Evolutionary conservation across 1,284 basidiomycete species (phyloP), one percentile per base, ranked within the genome.

Genomic region (Cryptococcus maquisensis): DNA sequence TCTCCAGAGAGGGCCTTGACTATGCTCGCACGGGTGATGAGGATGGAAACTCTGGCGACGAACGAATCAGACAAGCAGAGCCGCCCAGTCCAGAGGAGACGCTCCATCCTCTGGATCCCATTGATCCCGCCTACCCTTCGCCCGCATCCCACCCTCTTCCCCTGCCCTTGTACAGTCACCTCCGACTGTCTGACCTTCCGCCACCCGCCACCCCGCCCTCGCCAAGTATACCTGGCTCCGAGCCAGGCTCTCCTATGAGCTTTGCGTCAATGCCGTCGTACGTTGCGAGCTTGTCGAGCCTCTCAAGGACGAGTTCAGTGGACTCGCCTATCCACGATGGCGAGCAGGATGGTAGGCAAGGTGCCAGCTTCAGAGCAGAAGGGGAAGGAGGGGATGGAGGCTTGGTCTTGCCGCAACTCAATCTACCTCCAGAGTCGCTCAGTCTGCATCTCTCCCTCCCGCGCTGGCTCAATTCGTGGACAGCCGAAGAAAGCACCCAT

Each of bases 381-480:
- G n/a, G 38, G 43, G 21, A 37, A 10, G n/a, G 36, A 20, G 38
- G 46, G 10, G 60, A 63, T 10, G 7, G 28, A 32, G 69, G 71
- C 28, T 57, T 73, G 18, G 69, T 73, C 1, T 56, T 73, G 18
- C 71, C 71, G 12, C 71, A 61, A 8, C 55, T 73, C 3, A 53
- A 57, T 36, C 54, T 73, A n/a, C 71, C 71, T 1, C 59, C 47
- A 24, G 64, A 66, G 26, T 66, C 63, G n/a, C 59, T 59, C n/a
- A 56, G 54, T 20, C 39, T 73, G 20, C 69, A 73, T 43, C 58
- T 72, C 24, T 63, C 61, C 6, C 45, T 73, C 4, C 62, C 59
- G 28, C 61, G 60, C 13, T 69, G 60, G 63, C 43, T 24, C 15
- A 40, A 40, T 40, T 32, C 23, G 16, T 7, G 46, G 28, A 8